Conservation (phyloP, 805 yeast species). For the Lachancea meyersii region DNA sequence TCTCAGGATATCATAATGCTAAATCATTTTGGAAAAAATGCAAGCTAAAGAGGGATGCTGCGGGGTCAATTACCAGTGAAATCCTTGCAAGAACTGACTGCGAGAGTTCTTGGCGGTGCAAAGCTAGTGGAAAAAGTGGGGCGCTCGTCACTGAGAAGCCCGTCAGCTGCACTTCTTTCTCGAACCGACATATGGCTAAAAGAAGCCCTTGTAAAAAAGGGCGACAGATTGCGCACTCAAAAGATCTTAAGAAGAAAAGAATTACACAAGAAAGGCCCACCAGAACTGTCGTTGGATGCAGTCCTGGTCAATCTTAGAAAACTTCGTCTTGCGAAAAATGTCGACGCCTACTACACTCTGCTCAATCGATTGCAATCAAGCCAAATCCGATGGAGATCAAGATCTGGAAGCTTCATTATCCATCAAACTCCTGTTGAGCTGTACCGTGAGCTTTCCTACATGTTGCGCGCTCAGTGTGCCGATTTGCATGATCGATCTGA, state of each 20-base stretch:
- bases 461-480: conserved; percentile 13
- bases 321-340: conserved; percentile 17
- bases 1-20: too few relatives aligned
- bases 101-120: conserved; percentile 5
- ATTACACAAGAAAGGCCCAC: not conserved
- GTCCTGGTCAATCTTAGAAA: conserved; percentile 21
- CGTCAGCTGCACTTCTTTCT: not conserved
- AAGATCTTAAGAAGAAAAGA: not conserved
- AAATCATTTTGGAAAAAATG: too few relatives aligned
- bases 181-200: conserved; percentile 20
- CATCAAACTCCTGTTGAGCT: conserved; percentile 21
- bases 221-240: not conserved
- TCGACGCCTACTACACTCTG: conserved; percentile 18
- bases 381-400: conserved; percentile 22
- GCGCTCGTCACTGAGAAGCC: not conserved
- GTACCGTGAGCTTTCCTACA: conserved; percentile 22
- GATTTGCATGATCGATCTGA: conserved; percentile 1
- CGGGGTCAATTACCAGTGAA: not conserved
- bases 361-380: conserved; percentile 19
- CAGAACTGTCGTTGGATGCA: conserved; percentile 11
- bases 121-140: conserved; percentile 1
- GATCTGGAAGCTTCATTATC: conserved; percentile 4
- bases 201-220: conserved; percentile 12
- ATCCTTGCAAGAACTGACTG: conserved; percentile 2
- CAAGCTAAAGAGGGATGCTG: not conserved